phyloP scores from a whole-genome alignment of 345 rosid genomes.

The Lumnitzera littorea region DNA sequence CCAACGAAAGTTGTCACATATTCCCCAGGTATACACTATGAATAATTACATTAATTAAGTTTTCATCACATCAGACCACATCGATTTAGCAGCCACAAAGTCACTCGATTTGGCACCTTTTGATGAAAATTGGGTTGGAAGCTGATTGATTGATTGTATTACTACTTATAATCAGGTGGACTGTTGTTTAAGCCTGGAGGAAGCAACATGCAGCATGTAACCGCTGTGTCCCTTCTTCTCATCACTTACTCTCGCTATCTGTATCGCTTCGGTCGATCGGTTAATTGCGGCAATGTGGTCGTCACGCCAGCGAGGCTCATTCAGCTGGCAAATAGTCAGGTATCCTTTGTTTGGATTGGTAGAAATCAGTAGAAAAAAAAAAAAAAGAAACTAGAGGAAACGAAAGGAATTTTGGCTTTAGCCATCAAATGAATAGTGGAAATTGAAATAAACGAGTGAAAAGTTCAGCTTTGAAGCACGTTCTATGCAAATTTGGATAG shows the following conservation, averaged over 20 bases:
- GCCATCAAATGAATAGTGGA: no score
- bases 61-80: no score
- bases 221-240: conserved; percentile 39
- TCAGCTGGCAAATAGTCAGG: conserved; percentile 38
- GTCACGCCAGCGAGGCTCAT: conserved; percentile 25
- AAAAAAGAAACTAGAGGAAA: background rate
- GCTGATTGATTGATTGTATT: no score
- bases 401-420: no score
- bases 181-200: conserved; percentile 43
- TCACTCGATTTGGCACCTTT: no score
- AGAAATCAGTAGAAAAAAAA: background rate
- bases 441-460: no score
- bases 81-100: no score
- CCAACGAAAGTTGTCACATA: conserved; percentile 35
- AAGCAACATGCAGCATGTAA: conserved; percentile 48
- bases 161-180: conserved; percentile 23
- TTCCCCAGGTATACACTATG: conserved; percentile 29
- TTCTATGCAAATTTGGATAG: no score
- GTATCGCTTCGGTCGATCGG: background rate
- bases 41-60: no score
- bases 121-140: no score
- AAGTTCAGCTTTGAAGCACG: no score
- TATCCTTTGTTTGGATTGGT: conserved; percentile 1
- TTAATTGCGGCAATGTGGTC: conserved; percentile 25
- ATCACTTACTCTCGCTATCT: conserved; percentile 39